phyloP scores from a whole-genome alignment of 441 rosid species.

The Flueggea neowawraea region DNA sequence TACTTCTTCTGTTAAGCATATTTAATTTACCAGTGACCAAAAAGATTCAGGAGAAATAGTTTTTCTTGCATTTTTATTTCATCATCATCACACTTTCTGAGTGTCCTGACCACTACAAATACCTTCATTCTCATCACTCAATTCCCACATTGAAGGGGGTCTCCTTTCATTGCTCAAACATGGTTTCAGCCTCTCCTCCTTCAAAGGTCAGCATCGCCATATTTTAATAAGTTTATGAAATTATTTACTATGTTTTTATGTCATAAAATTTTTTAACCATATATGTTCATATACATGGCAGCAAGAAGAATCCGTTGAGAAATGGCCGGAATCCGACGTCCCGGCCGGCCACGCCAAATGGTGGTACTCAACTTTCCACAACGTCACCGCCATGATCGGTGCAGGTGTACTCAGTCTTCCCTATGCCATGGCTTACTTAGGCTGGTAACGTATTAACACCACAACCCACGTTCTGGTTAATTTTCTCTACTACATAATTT shows the following conservation, averaged over 20 bases:
- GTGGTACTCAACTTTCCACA: constrained; percentile 96
- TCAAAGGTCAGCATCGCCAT: constrained; percentile 33
- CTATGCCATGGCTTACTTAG: constrained; percentile 93
- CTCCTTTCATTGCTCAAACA: constrained; percentile 11
- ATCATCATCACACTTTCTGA: too few species aligned
- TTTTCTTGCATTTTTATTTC: too few species aligned
- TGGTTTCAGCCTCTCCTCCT: constrained; percentile 66
- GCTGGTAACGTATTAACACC: constrained; percentile 85
- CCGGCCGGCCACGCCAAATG: constrained; percentile 76
- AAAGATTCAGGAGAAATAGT: too few species aligned
- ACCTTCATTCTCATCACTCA: constrained; percentile 4
- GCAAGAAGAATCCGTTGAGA: constrained; percentile 14
- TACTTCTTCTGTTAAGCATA: too few species aligned
- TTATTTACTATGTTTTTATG: too few species aligned
- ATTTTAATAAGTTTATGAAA: too few species aligned
- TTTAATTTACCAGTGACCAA: too few species aligned
- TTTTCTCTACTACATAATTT: too few species aligned
- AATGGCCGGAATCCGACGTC: constrained; percentile 59
- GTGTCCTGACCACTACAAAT: constrained; percentile 19
- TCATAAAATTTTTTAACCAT: too few species aligned
- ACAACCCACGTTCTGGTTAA: constrained; percentile 55
- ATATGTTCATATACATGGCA: too few species aligned
- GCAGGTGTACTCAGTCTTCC: constrained; percentile 97
- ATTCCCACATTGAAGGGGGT: constrained; percentile 11
- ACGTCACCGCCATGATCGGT: constrained; percentile 97